Conservation (phyloP, 2,329 filamentous ascomycete species). For the Hypomyces rosellus region DNA sequence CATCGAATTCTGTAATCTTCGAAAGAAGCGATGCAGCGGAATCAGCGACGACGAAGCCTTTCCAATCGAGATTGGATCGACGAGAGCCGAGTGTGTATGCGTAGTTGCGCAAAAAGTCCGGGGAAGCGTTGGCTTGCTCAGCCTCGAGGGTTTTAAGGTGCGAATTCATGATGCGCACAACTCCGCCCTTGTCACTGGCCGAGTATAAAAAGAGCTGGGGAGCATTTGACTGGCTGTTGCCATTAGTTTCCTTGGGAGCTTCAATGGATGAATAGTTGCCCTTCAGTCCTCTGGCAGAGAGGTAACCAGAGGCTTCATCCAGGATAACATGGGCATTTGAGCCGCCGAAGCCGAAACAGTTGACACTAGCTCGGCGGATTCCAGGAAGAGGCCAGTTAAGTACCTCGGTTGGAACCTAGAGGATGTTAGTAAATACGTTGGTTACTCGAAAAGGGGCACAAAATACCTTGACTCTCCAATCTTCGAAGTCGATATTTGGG, state of each 20-base stretch:
- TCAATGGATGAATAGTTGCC: slow-evolving; percentile 31
- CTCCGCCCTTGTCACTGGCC: slow-evolving; percentile 35
- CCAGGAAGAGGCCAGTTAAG: slow-evolving; percentile 39
- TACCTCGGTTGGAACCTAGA: slow-evolving; percentile 34
- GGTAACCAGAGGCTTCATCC: slow-evolving; percentile 40
- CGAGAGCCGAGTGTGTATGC: slow-evolving; percentile 41
- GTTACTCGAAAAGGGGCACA: neutral
- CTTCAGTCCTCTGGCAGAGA: slow-evolving; percentile 27
- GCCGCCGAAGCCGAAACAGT: slow-evolving; percentile 54
- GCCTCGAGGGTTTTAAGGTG: slow-evolving; percentile 27
- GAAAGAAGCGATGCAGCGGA: slow-evolving; percentile 26
- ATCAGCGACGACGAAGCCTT: slow-evolving; percentile 30
- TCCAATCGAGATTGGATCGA: slow-evolving; percentile 40
- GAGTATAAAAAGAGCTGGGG: slow-evolving; percentile 38
- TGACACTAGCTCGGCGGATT: slow-evolving; percentile 45
- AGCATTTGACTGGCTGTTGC: neutral
- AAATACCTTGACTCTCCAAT: slow-evolving; percentile 40
- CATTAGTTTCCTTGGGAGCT: neutral
- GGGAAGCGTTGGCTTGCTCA: slow-evolving; percentile 3
- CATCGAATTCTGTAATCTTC: slow-evolving; percentile 20
- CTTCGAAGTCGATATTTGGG: slow-evolving; percentile 40
- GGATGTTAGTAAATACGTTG: slow-evolving; percentile 2
- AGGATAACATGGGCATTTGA: slow-evolving; percentile 49
- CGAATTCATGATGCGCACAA: slow-evolving; percentile 29
- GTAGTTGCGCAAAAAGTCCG: slow-evolving; percentile 31